Evolutionary conservation across 495 filamentous ascomycete genomes (phyloP).

Genomic region (Aspergillus bertholletiae): DNA sequence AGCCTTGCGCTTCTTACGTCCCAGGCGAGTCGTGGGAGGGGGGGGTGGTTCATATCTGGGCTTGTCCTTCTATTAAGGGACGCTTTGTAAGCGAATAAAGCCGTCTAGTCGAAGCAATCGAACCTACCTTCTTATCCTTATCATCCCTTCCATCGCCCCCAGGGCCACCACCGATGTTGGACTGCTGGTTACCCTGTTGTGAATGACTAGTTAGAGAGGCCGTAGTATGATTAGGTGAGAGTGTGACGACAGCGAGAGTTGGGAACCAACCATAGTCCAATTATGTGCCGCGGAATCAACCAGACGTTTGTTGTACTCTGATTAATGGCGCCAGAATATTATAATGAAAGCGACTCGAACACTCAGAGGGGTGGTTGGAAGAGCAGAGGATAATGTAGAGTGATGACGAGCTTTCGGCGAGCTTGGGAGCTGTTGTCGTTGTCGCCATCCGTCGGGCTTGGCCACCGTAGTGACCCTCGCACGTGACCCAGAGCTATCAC

Average conservation of each 20-base stretch:
- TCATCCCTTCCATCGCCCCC: constrained; percentile 78
- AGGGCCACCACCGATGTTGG: constrained; percentile 69
- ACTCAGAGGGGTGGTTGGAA: constrained; percentile 12
- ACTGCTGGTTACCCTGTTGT: constrained; percentile 69
- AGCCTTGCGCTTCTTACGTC: constrained; percentile 94
- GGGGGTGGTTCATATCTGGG: constrained; percentile 99
- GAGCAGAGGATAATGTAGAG: constrained; percentile 4
- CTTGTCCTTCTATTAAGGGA: constrained; percentile 79
- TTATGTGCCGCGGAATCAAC: background rate
- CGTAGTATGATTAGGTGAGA: background rate
- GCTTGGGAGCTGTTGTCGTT: constrained; percentile 21
- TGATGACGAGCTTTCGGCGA: constrained; percentile 11
- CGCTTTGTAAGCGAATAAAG: constrained; percentile 14
- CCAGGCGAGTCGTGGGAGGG: constrained; percentile 92
- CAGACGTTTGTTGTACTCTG: background rate
- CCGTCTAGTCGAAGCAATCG: background rate
- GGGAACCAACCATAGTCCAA: constrained; percentile 36
- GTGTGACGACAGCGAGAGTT: constrained; percentile 6
- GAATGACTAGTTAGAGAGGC: constrained; percentile 21
- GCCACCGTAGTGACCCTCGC: background rate
- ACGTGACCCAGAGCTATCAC: background rate
- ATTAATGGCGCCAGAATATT: background rate
- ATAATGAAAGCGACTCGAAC: constrained; percentile 13
- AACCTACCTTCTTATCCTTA: constrained; percentile 89
- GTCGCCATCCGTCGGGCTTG: constrained; percentile 18